A percentile compares a stretch with the other conserved stretches of the same genome.
These are phyloP conservation scores for Bipolaris sorokiniana DNA, from an alignment of 2,329 filamentous ascomycete species.

Conservation along the genomic window DNA sequence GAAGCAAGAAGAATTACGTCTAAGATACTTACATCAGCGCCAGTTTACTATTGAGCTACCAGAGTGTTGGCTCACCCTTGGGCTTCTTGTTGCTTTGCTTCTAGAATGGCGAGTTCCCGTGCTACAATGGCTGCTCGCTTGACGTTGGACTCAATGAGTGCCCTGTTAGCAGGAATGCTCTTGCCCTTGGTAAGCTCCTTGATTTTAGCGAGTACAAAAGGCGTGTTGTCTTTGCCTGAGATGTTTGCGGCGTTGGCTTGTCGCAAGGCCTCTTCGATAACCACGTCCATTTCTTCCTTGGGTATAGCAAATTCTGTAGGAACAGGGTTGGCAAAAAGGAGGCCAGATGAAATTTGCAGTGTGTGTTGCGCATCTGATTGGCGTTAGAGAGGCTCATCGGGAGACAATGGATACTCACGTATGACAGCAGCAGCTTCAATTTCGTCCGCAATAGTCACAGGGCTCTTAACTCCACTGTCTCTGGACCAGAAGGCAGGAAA, in stretches of 20 bases:
- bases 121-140: conserved; percentile 69
- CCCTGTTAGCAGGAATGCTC: conserved; percentile 76
- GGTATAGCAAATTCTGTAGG: conserved; percentile 73
- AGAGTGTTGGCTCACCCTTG: conserved; percentile 48
- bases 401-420: conserved; percentile 53
- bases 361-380: conserved; percentile 70
- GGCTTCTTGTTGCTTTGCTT: conserved; percentile 47
- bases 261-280: conserved; percentile 50
- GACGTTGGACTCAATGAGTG: conserved; percentile 71
- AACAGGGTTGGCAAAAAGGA: conserved; percentile 90
- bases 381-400: conserved; percentile 7
- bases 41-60: conserved; percentile 36
- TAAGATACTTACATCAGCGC: conserved; percentile 51
- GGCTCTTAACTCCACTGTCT: conserved; percentile 83
- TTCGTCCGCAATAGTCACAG: conserved; percentile 74
- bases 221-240: conserved; percentile 79
- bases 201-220: conserved; percentile 80
- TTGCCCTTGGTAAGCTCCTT: conserved; percentile 75
- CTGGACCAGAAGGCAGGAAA: conserved; percentile 94
- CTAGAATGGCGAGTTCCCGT: conserved; percentile 64
- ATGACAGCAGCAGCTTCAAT: conserved; percentile 89
- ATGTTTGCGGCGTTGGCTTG: conserved; percentile 52
- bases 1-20: conserved; percentile 31
- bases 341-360: conserved; percentile 75
- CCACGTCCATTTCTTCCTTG: conserved; percentile 54